Conservation (phyloP, 306 rosid species). For the Sesbania bispinosa region DNA sequence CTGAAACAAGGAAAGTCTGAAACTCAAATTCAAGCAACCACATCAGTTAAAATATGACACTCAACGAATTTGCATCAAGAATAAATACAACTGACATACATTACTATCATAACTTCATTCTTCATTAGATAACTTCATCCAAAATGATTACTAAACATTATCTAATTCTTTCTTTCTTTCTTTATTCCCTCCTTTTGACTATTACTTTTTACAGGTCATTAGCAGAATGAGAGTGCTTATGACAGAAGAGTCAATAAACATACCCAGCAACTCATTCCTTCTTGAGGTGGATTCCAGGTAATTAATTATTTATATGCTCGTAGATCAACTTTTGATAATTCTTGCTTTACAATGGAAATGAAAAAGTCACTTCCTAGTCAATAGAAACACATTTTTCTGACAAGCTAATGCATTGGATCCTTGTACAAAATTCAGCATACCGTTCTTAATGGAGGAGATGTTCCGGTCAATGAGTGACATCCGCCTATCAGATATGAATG, state of each 20-base stretch:
- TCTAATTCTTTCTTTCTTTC: neutral
- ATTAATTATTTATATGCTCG: conserved; percentile 8
- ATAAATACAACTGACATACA: neutral
- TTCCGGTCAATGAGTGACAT: conserved; percentile 63
- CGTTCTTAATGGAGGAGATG: conserved; percentile 88
- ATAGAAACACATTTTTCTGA: conserved; percentile 6
- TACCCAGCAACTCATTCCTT: conserved; percentile 72
- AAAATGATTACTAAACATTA: neutral
- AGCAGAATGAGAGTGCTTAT: conserved; percentile 69
- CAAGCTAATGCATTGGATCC: too few relatives aligned
- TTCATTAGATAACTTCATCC: neutral
- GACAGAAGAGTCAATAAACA: conserved; percentile 83
- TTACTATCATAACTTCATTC: conserved; percentile 2
- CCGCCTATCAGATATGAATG: conserved; percentile 57
- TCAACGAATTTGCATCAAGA: too few relatives aligned
- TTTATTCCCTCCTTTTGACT: neutral
- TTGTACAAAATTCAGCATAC: conserved; percentile 59
- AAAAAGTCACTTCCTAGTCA: neutral
- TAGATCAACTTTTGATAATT: too few relatives aligned
- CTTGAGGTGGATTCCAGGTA: conserved; percentile 88
- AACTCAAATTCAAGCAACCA: neutral
- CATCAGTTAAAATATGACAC: neutral
- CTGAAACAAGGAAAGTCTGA: neutral
- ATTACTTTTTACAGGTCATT: conserved; percentile 49
- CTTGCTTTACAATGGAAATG: too few relatives aligned